Evolutionary conservation across 2,329 filamentous ascomycete species (phyloP), one percentile per base, ranked within the genome.

Genomic region (Cladosporium velox): DNA sequence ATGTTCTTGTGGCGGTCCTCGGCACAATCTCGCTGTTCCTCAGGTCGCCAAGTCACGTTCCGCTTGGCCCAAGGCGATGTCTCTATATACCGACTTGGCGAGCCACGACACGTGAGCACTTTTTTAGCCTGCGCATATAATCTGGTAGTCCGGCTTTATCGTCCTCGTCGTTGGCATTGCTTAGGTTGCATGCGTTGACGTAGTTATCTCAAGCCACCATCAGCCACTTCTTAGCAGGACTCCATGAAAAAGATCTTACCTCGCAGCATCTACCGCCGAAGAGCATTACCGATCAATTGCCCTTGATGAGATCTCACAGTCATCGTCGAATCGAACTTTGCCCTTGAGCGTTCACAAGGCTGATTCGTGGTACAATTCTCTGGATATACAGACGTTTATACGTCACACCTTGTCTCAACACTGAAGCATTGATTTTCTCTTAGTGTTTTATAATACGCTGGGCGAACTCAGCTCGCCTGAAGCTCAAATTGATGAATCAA

Each of bases 11-110:
- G 18, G 14, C 15, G 28, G 10, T 12, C 26, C 18, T 18, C 52
- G 24, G 52, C 52, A 32, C 18, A n/a, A 30, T 21, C 4, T 55
- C 52, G 52, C 52, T 55, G 18, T 34, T 8, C n/a, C 14, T n/a
- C 26, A 26, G 11, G 11, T 38, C 44, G 59, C 59, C 59, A 62
- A 62, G 59, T 62, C 18, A 21, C 30, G 14, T 28, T 21, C 30
- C 5, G 28, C 28, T 26, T 62, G 44, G 47, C 30, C 59, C 30
- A 62, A 47, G 30, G n/a, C 47, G 30, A 38, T 26, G 59, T 32
- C 59, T 62, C 18, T 62, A 44, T 51, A 62, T 44, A 54, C 51
- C 60, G 60, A 44, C 60, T 63, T 55, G 60, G 60, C 60, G 14
- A 57, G 32, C 7, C 32, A 11, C 32, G 55, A 58, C 32, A 58